phyloP scores from a whole-genome alignment of 1,284 basidiomycete species.

The Puccinia novopanici region DNA sequence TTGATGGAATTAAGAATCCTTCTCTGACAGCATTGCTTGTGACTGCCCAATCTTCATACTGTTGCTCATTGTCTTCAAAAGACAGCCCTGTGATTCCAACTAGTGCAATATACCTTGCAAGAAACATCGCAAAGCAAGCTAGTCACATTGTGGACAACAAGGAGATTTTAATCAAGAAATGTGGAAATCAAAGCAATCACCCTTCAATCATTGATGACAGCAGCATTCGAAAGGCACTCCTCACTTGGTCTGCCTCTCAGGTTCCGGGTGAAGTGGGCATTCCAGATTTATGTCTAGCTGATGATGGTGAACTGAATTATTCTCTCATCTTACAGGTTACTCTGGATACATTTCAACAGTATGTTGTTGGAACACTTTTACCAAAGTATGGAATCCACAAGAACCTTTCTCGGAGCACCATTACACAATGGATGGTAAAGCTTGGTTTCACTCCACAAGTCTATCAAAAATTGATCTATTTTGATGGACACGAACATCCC shows the following conservation, averaged over 20 bases:
- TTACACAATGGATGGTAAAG: constrained; percentile 28
- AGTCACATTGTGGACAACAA: neutral
- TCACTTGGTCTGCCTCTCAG: constrained; percentile 30
- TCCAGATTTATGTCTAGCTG: too few species aligned
- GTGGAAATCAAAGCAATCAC: neutral
- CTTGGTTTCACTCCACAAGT: constrained; percentile 2
- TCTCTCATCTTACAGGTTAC: constrained; percentile 5
- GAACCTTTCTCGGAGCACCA: neutral
- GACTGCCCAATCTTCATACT: neutral
- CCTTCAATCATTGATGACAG: neutral
- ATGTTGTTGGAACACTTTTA: neutral
- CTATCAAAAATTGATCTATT: too few species aligned
- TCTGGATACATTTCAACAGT: neutral
- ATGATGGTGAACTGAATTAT: neutral
- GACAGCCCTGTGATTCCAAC: neutral
- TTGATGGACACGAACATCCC: constrained; percentile 8
- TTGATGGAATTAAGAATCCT: neutral
- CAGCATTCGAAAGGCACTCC: neutral
- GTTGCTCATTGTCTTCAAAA: neutral
- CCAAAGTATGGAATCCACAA: neutral
- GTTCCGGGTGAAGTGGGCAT: constrained; percentile 10
- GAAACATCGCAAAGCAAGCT: neutral
- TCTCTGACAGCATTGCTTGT: neutral
- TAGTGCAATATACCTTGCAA: neutral
- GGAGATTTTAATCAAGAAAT: neutral